Conservation (phyloP, 768 basidiomycete species). For the Tricholoma flavovirens region DNA sequence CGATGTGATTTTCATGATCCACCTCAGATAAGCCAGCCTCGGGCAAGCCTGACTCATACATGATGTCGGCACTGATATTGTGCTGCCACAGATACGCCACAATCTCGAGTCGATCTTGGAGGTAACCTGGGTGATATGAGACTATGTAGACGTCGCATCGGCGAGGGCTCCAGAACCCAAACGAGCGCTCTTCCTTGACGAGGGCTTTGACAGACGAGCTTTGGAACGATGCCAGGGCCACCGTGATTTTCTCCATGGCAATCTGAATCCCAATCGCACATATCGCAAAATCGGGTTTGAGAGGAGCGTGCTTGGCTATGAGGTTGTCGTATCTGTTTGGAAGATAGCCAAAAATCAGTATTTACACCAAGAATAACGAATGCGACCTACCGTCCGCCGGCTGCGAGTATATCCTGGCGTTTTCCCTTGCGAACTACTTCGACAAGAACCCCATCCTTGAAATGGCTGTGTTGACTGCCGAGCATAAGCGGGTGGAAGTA, state of each 20-base stretch:
- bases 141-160: constrained; percentile 85
- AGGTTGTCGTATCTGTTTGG: constrained; percentile 62
- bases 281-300: constrained; percentile 45
- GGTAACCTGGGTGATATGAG: constrained; percentile 67
- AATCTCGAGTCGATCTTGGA: constrained; percentile 75
- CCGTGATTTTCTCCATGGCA: constrained; percentile 71
- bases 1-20: constrained; percentile 61
- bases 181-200: constrained; percentile 74
- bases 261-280: constrained; percentile 76
- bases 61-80: constrained; percentile 79
- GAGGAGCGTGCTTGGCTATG: constrained; percentile 54
- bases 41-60: constrained; percentile 73
- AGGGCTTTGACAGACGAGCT: constrained; percentile 61
- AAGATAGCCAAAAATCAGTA: not conserved
- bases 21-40: constrained; percentile 53
- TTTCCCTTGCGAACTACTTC: constrained; percentile 68
- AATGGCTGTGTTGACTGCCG: constrained; percentile 54
- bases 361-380: not conserved
- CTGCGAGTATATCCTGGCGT: constrained; percentile 64
- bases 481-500: constrained; percentile 73
- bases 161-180: constrained; percentile 87
- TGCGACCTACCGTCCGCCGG: constrained; percentile 65
- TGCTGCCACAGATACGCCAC: constrained; percentile 74
- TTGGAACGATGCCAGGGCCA: constrained; percentile 65
- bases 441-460: constrained; percentile 70